These are phyloP conservation scores for Pseudotsuga menziesii DNA, from an alignment of 75 land plant genomes.

Conservation along the genomic window DNA sequence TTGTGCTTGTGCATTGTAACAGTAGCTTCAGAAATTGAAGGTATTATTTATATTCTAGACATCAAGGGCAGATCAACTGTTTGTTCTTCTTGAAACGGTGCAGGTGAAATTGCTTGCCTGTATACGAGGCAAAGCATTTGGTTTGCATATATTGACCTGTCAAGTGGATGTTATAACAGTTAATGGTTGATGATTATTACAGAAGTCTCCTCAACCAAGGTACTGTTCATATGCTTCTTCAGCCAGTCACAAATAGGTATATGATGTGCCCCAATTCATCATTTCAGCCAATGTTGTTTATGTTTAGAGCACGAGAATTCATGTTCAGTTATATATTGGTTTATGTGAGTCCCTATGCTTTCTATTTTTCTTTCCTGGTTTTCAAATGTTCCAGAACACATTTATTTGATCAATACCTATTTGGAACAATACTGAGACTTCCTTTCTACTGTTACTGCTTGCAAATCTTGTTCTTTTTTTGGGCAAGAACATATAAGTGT, in stretches of 20 bases:
- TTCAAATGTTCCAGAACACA: no score
- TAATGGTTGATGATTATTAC: background rate
- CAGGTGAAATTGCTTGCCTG: background rate
- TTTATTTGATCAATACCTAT: no score
- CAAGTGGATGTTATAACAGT: background rate
- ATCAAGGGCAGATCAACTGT: background rate
- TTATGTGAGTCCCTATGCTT: no score
- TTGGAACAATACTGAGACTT: no score
- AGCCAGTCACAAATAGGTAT: background rate
- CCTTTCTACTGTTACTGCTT: no score
- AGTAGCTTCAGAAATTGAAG: constrained; percentile 8
- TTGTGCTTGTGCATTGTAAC: constrained; percentile 5
- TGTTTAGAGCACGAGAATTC: background rate
- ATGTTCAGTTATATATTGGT: background rate
- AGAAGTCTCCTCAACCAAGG: background rate
- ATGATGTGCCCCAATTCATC: background rate
- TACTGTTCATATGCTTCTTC: constrained; percentile 1
- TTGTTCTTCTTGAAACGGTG: background rate
- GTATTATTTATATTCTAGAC: constrained; percentile 7
- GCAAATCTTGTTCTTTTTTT: no score
- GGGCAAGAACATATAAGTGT: no score
- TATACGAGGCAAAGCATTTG: constrained; percentile 4
- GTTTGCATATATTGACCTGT: background rate
- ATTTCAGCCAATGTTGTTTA: background rate
- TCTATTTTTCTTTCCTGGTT: no score